phyloP scores from a whole-genome alignment of 345 rosid genomes.

The Pugionium dolabratum region DNA sequence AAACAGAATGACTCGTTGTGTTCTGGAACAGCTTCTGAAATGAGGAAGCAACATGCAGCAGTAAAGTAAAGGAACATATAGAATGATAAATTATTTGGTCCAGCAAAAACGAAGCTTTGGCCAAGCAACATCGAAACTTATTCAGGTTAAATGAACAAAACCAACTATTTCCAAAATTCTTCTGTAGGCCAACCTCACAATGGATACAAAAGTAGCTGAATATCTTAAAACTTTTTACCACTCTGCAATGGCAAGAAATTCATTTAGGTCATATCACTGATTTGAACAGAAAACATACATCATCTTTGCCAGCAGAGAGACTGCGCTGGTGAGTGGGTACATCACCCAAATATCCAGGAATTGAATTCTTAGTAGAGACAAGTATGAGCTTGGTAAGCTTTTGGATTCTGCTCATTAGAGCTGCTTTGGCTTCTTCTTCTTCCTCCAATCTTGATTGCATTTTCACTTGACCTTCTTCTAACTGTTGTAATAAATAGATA shows the following conservation, averaged over 20 bases:
- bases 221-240: neutral
- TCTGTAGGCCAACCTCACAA: constrained; percentile 15
- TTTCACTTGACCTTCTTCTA: constrained; percentile 99
- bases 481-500: constrained; percentile 44
- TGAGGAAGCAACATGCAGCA: constrained; percentile 7
- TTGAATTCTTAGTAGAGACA: constrained; percentile 85
- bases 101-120: constrained; percentile 10
- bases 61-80: neutral
- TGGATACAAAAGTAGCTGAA: neutral
- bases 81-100: constrained; percentile 16
- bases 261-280: constrained; percentile 1
- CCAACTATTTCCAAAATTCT: constrained; percentile 7
- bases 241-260: constrained; percentile 5
- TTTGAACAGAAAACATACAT: constrained; percentile 52
- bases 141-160: constrained; percentile 6
- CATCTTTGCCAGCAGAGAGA: constrained; percentile 69
- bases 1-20: constrained; percentile 21
- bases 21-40: constrained; percentile 17
- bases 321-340: constrained; percentile 68
- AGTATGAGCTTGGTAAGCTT: constrained; percentile 97
- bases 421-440: constrained; percentile 99
- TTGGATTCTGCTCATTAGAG: constrained; percentile 98
- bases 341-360: constrained; percentile 69
- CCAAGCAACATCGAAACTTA: constrained; percentile 19
- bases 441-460: constrained; percentile 99